A percentile compares a stretch with the other conserved stretches of the same genome.
These are phyloP conservation scores for Saccharomyces pastorianus DNA, from an alignment of 1,139 yeast genomes.

Conservation along the genomic window DNA sequence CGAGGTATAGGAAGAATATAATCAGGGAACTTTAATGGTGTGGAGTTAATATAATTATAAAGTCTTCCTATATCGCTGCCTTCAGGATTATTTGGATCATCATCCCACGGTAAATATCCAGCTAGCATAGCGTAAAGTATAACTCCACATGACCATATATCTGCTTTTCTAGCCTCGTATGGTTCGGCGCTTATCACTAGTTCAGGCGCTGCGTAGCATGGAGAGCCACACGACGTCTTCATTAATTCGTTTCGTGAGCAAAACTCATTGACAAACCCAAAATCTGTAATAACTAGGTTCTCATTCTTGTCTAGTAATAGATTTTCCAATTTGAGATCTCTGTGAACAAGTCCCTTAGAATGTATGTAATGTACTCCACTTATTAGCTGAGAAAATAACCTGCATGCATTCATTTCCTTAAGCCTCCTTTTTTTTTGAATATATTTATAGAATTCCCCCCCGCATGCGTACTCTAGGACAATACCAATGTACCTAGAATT, in stretches of 20 bases:
- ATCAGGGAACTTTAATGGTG: conserved; percentile 92
- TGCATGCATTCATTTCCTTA: conserved; percentile 79
- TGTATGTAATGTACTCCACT: conserved; percentile 89
- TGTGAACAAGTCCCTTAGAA: conserved; percentile 56
- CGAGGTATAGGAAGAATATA: conserved; percentile 86
- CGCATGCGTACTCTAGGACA: conserved; percentile 91
- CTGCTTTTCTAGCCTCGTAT: conserved; percentile 88
- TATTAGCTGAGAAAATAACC: conserved; percentile 84
- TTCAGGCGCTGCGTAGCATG: conserved; percentile 98
- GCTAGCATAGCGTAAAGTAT: conserved; percentile 96
- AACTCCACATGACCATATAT: conserved; percentile 95
- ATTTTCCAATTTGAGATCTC: conserved; percentile 70
- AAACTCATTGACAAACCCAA: conserved; percentile 88
- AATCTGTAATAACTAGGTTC: conserved; percentile 64
- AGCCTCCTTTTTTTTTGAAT: conserved; percentile 78
- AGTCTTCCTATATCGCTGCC: conserved; percentile 86
- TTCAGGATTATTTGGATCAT: conserved; percentile 93
- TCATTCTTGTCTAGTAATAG: conserved; percentile 60
- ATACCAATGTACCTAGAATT: conserved; percentile 93
- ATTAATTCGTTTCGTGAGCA: conserved; percentile 63
- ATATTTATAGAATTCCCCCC: conserved; percentile 93
- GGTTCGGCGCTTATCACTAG: conserved; percentile 78
- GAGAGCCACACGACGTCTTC: conserved; percentile 97
- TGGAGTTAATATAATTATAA: conserved; percentile 83
- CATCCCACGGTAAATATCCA: conserved; percentile 96